Percentiles rank a stretch among this genome's conserved stretches.
These are phyloP conservation scores for Paramecium sonneborni DNA, from an alignment of 73 alveolate species.

Conservation along the genomic window DNA sequence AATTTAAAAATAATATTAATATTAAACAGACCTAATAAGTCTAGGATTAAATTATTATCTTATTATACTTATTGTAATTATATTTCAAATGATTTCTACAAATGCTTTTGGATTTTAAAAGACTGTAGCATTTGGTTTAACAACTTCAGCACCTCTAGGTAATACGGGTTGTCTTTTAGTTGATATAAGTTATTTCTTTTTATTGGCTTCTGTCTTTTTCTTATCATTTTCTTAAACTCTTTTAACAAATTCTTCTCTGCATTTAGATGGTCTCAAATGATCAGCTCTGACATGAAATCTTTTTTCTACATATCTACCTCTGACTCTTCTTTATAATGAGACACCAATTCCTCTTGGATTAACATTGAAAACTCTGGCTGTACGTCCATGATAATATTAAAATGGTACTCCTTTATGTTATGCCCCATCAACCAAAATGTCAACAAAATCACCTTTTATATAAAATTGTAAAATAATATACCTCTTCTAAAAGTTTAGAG, in stretches of 20 bases:
- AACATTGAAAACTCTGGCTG: slow-evolving; percentile 92
- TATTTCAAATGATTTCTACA: slow-evolving; percentile 63
- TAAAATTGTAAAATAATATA: slow-evolving; percentile 63
- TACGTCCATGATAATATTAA: slow-evolving; percentile 89
- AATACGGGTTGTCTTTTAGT: slow-evolving; percentile 66
- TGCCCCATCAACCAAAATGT: slow-evolving; percentile 90
- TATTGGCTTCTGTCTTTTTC: slow-evolving; percentile 77
- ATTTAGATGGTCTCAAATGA: slow-evolving; percentile 90
- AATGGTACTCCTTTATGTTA: slow-evolving; percentile 94
- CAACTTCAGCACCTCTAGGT: slow-evolving; percentile 62
- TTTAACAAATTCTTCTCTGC: slow-evolving; percentile 96
- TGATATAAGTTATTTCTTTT: slow-evolving; percentile 53
- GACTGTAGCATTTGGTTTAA: slow-evolving; percentile 50
- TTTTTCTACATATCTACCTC: slow-evolving; percentile 87
- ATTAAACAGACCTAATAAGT: neutral
- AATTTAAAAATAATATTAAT: neutral
- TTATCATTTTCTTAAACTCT: slow-evolving; percentile 90
- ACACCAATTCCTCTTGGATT: slow-evolving; percentile 87
- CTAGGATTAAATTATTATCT: neutral
- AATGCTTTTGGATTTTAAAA: slow-evolving; percentile 67
- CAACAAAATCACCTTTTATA: slow-evolving; percentile 87
- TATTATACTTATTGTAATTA: slow-evolving; percentile 44
- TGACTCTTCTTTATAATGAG: slow-evolving; percentile 82
- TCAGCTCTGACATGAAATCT: slow-evolving; percentile 93
- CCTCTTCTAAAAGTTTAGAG: slow-evolving; percentile 87